Conservation (phyloP, 2,329 filamentous ascomycete genomes). For the Ophiobolus disseminans region DNA sequence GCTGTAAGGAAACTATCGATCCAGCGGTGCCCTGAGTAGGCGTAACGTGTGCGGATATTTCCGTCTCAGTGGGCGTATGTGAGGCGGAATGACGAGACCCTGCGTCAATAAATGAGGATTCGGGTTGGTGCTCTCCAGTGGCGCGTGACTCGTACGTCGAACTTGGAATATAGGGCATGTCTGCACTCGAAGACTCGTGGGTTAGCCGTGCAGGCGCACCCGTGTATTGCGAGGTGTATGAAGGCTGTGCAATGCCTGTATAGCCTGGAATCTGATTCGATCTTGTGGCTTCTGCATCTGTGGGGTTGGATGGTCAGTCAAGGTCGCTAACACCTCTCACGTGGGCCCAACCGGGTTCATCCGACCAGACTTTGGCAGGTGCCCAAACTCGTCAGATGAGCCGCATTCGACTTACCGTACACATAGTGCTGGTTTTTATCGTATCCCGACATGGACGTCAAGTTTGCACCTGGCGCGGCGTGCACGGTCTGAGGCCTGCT, state of each 20-base stretch:
- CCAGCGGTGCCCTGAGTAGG: constrained; percentile 73
- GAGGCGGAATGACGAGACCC: constrained; percentile 60
- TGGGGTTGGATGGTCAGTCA: constrained; percentile 55
- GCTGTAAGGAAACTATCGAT: constrained; percentile 74
- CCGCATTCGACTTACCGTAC: constrained; percentile 72
- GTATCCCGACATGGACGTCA: constrained; percentile 83
- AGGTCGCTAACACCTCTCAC: constrained; percentile 44
- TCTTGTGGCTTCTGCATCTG: constrained; percentile 67
- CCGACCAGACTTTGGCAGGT: constrained; percentile 47
- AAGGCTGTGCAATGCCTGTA: constrained; percentile 57
- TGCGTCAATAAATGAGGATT: constrained; percentile 64
- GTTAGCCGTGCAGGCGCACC: constrained; percentile 58
- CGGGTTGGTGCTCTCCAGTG: constrained; percentile 49
- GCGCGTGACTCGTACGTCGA: constrained; percentile 58
- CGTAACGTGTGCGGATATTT: constrained; percentile 68
- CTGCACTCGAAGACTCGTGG: constrained; percentile 56
- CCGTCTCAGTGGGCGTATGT: constrained; percentile 57
- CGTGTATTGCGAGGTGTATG: constrained; percentile 58
- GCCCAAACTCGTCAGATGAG: constrained; percentile 50
- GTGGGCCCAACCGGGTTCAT: constrained; percentile 46
- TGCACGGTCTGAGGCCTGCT: constrained; percentile 61
- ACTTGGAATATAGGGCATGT: constrained; percentile 55
- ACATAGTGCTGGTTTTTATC: constrained; percentile 77
- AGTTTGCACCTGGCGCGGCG: constrained; percentile 48
- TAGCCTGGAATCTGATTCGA: constrained; percentile 64